Conservation (phyloP, 495 filamentous ascomycete genomes). For the Hyaloscypha hepaticicola region DNA sequence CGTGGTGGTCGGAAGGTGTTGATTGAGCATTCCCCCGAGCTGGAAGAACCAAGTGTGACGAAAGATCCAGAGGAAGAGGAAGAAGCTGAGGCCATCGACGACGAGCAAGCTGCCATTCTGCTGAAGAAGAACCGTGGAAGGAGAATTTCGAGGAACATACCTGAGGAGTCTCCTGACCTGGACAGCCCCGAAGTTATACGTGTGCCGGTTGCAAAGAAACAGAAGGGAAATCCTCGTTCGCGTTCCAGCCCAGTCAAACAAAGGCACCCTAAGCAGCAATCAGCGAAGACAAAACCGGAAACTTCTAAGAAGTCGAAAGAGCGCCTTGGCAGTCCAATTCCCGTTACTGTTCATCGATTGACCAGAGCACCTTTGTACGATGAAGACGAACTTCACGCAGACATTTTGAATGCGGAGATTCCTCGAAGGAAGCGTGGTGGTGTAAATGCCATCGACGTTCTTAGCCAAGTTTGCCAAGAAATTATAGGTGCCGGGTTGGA, state of each 20-base stretch:
- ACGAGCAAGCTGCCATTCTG: slow-evolving; percentile 20
- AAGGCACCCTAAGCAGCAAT: slow-evolving; percentile 23
- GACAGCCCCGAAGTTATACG: not conserved
- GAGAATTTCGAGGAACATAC: slow-evolving; percentile 13
- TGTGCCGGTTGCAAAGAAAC: slow-evolving; percentile 4
- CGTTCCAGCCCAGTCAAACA: slow-evolving; percentile 21
- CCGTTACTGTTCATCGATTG: slow-evolving; percentile 31
- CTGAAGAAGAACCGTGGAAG: slow-evolving; percentile 21
- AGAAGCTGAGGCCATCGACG: slow-evolving; percentile 27
- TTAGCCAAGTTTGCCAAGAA: slow-evolving; percentile 69
- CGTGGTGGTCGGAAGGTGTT: not conserved
- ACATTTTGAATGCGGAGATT: slow-evolving; percentile 46
- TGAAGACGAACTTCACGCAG: slow-evolving; percentile 39
- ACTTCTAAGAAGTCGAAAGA: slow-evolving; percentile 4
- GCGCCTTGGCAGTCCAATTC: slow-evolving; percentile 26
- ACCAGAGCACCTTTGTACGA: slow-evolving; percentile 18
- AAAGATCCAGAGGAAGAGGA: slow-evolving; percentile 12
- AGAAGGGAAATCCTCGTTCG: not conserved
- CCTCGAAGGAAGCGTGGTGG: slow-evolving; percentile 56
- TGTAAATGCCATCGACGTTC: slow-evolving; percentile 67
- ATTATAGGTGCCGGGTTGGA: slow-evolving; percentile 54
- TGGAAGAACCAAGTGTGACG: not conserved
- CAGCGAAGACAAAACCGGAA: slow-evolving; percentile 11
- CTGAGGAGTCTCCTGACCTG: slow-evolving; percentile 17
- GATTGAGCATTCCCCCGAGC: not conserved